phyloP scores from a whole-genome alignment of 177 flowering plant genomes.

The Telopea speciosissima region DNA sequence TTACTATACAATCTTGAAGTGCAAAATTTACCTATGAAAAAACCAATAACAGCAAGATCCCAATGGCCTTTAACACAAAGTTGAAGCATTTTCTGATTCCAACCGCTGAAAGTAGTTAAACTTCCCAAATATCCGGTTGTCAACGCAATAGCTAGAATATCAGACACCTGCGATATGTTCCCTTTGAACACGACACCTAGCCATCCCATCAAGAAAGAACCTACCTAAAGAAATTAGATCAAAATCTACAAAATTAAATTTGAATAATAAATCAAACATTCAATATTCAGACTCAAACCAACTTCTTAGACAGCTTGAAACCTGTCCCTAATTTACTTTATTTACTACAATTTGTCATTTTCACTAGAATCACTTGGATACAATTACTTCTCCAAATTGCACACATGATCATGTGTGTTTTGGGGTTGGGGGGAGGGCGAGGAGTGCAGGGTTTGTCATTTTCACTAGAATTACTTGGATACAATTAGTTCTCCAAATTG shows the following conservation, averaged over 20 bases:
- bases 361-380: not conserved
- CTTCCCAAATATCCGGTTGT: constrained; percentile 94
- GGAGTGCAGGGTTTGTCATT: no score
- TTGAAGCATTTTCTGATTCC: constrained; percentile 96
- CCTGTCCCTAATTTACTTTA: not conserved
- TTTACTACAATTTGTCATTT: not conserved
- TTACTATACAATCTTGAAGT: not conserved
- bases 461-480: not conserved
- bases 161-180: constrained; percentile 54
- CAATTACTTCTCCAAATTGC: not conserved
- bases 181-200: constrained; percentile 79
- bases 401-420: not conserved
- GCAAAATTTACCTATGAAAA: constrained; percentile 43
- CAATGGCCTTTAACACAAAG: constrained; percentile 69
- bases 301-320: not conserved
- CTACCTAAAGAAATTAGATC: constrained; percentile 41
- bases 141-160: constrained; percentile 68
- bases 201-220: constrained; percentile 98
- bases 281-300: not conserved
- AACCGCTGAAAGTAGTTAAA: constrained; percentile 94
- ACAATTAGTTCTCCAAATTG: not conserved
- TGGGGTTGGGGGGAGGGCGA: not conserved
- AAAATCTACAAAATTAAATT: not conserved
- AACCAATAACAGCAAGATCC: constrained; percentile 49
- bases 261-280: not conserved